Evolutionary conservation across 331 rosid genomes (phyloP), one percentile per base, ranked within the genome.

Genomic region (Telfairia occidentalis): DNA sequence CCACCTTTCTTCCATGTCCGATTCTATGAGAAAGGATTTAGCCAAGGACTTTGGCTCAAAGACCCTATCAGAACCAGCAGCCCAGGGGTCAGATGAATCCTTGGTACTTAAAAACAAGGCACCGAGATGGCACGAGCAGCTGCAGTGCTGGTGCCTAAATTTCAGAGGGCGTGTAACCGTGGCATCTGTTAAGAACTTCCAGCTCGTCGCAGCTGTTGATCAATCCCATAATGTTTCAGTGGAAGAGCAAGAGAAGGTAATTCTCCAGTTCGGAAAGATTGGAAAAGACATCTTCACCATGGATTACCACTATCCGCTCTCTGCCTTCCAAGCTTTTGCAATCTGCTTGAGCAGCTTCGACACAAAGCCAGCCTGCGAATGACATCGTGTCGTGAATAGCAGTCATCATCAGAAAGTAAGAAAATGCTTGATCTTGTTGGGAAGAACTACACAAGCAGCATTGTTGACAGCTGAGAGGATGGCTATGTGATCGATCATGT

Each of bases 41-140:
- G 18, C 65, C 45, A 28, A 29, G 48, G 87, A 84, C 73, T 79
- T 76, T 63, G 81, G 77, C 82, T 60, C 87, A 28, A 71, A 80
- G 82, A 76, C 34, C 83, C 80, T 82, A 53, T 32, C 73, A 29
- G 88, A 79, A 69, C 50, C 83, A 19, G 61, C 72, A 2, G 30
- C 59, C 73, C 87, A 54, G 24, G 83, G 77, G 55, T 57, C 84
- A 0, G 77, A 71, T 42, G 90, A 88, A 55, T 82, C 90, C 11
- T 83, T 91, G 45, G 78, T 84, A 42, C 90, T 90, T 63, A 87
- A 89, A 81, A 90, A 90, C 83, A 90, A 90, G 88, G 82, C 97
- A 76, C 97, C 97, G 52, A 82, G 97, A 83, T 90, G 97, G 97
- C 97, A 90, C 30, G 97, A 89, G 83, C 97, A 90, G 85, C 83